Evolutionary conservation across 1,284 basidiomycete genomes (phyloP).

Genomic region (Cystobasidium slooffiae): DNA sequence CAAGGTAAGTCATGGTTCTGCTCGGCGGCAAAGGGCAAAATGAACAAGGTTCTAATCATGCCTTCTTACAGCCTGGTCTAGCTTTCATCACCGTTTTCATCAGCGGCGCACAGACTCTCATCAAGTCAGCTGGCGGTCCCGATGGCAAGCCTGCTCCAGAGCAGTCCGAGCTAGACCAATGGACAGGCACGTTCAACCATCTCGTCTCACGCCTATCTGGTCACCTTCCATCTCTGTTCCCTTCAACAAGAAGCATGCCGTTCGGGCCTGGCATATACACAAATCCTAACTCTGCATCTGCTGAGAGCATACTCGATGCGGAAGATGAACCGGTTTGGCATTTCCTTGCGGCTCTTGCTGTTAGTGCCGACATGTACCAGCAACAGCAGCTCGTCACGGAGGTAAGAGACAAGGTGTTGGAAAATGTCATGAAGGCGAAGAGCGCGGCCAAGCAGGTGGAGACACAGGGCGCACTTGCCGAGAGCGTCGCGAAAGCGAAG

Average conservation of each 20-base stretch:
- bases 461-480: constrained; percentile 36
- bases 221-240: constrained; percentile 80
- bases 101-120: constrained; percentile 83
- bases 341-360: constrained; percentile 83
- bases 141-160: constrained; percentile 60
- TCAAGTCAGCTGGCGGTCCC: constrained; percentile 60
- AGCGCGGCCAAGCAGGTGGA: constrained; percentile 66
- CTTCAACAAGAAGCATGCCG: constrained; percentile 72
- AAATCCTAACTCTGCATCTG: constrained; percentile 45
- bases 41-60: constrained; percentile 11
- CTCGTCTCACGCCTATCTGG: constrained; percentile 78
- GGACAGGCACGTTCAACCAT: constrained; percentile 84
- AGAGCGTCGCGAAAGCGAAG: constrained; percentile 29
- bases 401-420: constrained; percentile 88
- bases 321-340: constrained; percentile 92
- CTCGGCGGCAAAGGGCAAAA: background rate
- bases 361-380: constrained; percentile 82
- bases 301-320: constrained; percentile 63
- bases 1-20: constrained; percentile 63
- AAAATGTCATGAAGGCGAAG: constrained; percentile 77
- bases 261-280: constrained; percentile 62
- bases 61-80: constrained; percentile 73
- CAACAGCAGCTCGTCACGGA: constrained; percentile 79
- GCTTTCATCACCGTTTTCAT: constrained; percentile 90
- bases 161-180: constrained; percentile 72